These are phyloP conservation scores for Zalaria sp. DNA, from an alignment of 2,329 filamentous ascomycete species.

Conservation along the genomic window DNA sequence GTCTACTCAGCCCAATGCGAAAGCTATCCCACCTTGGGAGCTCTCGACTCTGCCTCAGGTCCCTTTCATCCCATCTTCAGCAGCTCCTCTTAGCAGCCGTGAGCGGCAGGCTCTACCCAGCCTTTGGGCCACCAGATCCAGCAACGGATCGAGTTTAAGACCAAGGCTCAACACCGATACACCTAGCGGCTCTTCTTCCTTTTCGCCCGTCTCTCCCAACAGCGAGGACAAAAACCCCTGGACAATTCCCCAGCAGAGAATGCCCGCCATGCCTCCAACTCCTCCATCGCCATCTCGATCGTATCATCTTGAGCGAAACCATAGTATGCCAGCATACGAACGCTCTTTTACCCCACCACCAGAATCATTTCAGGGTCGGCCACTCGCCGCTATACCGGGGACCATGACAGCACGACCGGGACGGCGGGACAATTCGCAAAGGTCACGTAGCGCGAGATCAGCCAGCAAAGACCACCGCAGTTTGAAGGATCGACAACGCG, in stretches of 20 bases:
- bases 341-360: neutral
- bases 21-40: constrained; percentile 1
- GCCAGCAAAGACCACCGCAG: neutral
- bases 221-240: neutral
- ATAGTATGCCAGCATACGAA: constrained; percentile 2
- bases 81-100: neutral
- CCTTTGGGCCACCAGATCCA: neutral
- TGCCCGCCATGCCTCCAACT: neutral
- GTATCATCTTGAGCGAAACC: too few relatives aligned
- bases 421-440: neutral
- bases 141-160: neutral
- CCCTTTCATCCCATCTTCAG: neutral
- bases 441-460: neutral
- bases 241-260: neutral
- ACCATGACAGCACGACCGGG: constrained; percentile 3
- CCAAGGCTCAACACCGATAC: neutral
- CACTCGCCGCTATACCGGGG: constrained; percentile 1
- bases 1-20: neutral
- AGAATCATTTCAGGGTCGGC: neutral
- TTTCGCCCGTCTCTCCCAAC: neutral
- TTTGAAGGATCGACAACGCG: neutral
- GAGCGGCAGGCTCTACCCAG: neutral
- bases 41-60: neutral
- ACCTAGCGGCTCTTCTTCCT: neutral
- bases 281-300: neutral